Evolutionary conservation across 306 rosid species (phyloP).

Genomic region (Dalbergia oliveri): DNA sequence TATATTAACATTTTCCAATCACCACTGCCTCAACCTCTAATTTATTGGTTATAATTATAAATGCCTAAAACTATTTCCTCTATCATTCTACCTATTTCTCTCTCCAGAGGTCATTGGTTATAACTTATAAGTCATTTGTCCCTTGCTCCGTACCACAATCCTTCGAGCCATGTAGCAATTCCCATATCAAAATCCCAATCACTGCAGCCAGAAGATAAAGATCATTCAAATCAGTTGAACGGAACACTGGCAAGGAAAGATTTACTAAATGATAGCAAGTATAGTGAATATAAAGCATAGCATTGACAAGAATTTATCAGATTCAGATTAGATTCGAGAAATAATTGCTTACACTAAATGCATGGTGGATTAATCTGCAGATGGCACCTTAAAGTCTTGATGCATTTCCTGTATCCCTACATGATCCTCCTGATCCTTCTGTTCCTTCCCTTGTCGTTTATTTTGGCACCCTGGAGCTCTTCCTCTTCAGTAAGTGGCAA

Average conservation of each 20-base stretch:
- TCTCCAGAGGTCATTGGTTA: too few relatives aligned
- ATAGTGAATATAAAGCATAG: slow-evolving; percentile 27
- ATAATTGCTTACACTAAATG: not conserved
- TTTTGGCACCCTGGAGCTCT: slow-evolving; percentile 23
- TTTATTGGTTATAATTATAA: too few relatives aligned
- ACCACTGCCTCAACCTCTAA: too few relatives aligned
- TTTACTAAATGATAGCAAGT: not conserved
- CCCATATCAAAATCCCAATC: slow-evolving; percentile 18
- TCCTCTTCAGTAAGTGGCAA: not conserved
- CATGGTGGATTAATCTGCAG: slow-evolving; percentile 20
- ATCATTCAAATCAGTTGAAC: slow-evolving; percentile 5
- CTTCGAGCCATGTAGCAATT: too few relatives aligned
- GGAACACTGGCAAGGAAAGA: slow-evolving; percentile 39
- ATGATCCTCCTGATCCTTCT: slow-evolving; percentile 22
- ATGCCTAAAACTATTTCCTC: too few relatives aligned
- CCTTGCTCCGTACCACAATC: too few relatives aligned
- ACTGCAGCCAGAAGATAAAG: slow-evolving; percentile 41
- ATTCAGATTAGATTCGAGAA: too few relatives aligned
- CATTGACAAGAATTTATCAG: not conserved
- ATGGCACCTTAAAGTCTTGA: slow-evolving; percentile 21
- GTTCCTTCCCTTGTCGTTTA: slow-evolving; percentile 35
- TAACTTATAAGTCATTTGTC: too few relatives aligned
- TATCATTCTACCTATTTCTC: too few relatives aligned
- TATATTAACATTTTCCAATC: too few relatives aligned
- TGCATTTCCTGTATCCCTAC: slow-evolving; percentile 12